phyloP scores from a whole-genome alignment of 2,329 filamentous ascomycete species.

The Fusarium incarnatum region DNA sequence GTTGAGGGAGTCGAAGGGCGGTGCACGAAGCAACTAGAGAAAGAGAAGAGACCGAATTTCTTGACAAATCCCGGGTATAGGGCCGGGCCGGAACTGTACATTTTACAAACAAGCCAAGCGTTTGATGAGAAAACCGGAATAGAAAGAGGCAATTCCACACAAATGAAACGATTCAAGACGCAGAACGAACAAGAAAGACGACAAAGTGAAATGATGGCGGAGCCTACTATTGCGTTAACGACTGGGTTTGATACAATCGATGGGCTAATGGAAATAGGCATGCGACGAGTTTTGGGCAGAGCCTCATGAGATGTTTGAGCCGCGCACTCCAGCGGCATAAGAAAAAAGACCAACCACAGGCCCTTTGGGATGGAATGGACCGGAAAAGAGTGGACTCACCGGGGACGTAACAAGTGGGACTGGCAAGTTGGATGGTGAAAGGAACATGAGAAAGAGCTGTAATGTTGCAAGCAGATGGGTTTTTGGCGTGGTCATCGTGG shows the following conservation, averaged over 20 bases:
- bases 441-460: slow-evolving; percentile 13
- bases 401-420: slow-evolving; percentile 28
- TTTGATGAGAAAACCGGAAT: slow-evolving; percentile 45
- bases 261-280: slow-evolving; percentile 44
- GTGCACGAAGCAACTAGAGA: slow-evolving; percentile 83
- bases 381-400: slow-evolving; percentile 41
- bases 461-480: slow-evolving; percentile 34
- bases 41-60: slow-evolving; percentile 32
- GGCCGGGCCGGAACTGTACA: slow-evolving; percentile 48
- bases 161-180: slow-evolving; percentile 25
- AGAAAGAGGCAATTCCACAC: slow-evolving; percentile 42
- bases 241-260: slow-evolving; percentile 35
- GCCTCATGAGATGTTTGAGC: slow-evolving; percentile 43
- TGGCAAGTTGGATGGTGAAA: slow-evolving; percentile 22
- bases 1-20: slow-evolving; percentile 85
- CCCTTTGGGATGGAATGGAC: slow-evolving; percentile 13
- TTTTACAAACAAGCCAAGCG: slow-evolving; percentile 46
- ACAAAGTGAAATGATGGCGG: slow-evolving; percentile 32
- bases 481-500: slow-evolving; percentile 35
- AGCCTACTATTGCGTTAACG: slow-evolving; percentile 34
- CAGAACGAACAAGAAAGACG: slow-evolving; percentile 5
- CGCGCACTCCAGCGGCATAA: slow-evolving; percentile 32
- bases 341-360: slow-evolving; percentile 18
- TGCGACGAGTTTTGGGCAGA: slow-evolving; percentile 34
- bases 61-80: slow-evolving; percentile 18